Percentiles rank a stretch among this genome's conserved stretches.
Evolutionary conservation across 495 filamentous ascomycete genomes (phyloP).

Genomic region (Sporormia fimetaria): DNA sequence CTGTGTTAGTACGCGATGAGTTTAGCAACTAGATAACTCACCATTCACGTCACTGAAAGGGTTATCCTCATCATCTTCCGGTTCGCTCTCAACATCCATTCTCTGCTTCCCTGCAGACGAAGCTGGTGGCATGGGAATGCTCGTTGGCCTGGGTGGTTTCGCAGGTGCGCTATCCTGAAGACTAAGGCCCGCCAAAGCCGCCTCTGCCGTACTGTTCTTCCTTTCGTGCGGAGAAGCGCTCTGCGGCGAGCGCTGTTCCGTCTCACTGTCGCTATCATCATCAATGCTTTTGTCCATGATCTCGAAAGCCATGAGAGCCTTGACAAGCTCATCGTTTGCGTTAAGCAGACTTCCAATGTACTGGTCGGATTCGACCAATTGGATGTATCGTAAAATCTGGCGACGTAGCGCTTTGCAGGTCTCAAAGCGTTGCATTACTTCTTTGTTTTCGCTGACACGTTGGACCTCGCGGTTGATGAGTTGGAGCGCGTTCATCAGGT

Average conservation of each 20-base stretch:
- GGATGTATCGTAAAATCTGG: conserved; percentile 72
- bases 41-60: conserved; percentile 69
- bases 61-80: conserved; percentile 29
- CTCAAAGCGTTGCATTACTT: conserved; percentile 69
- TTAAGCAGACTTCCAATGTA: conserved; percentile 38
- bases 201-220: conserved; percentile 9
- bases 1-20: conserved; percentile 1
- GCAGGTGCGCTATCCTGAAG: conserved; percentile 28
- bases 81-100: conserved; percentile 30
- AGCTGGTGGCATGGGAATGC: conserved; percentile 33
- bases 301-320: conserved; percentile 89
- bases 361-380: conserved; percentile 38
- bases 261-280: conserved; percentile 89
- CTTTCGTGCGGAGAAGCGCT: not conserved
- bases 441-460: conserved; percentile 72
- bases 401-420: conserved; percentile 72
- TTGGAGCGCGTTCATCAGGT: conserved; percentile 78
- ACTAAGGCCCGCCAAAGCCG: conserved; percentile 28
- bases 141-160: conserved; percentile 30
- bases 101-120: conserved; percentile 39
- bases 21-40: not conserved
- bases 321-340: conserved; percentile 52
- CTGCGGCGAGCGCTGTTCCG: conserved; percentile 29
- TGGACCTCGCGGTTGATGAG: conserved; percentile 83
- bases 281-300: conserved; percentile 91